These are phyloP conservation scores for Helminthosporium solani DNA, from an alignment of 2,329 filamentous ascomycete genomes.

Conservation along the genomic window DNA sequence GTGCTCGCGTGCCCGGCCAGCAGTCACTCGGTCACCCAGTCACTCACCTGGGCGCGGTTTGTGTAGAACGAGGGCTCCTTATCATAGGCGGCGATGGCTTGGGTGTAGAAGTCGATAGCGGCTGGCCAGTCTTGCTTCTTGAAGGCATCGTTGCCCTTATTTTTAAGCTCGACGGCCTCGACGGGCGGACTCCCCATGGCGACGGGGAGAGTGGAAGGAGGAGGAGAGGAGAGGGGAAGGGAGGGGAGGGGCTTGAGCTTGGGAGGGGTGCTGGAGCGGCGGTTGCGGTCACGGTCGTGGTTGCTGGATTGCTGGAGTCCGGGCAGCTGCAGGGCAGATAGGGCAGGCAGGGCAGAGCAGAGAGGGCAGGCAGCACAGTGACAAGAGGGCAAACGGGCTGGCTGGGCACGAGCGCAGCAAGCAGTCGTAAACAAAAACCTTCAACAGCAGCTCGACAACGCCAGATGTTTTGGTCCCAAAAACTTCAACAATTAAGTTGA, in stretches of 20 bases:
- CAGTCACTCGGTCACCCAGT: background rate
- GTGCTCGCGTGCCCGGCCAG: conserved; percentile 21
- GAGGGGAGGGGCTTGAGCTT: too few relatives aligned
- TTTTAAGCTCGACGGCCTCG: conserved; percentile 81
- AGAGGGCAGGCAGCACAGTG: background rate
- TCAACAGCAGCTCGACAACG: background rate
- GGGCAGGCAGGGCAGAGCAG: conserved; percentile 4
- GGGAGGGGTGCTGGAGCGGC: conserved; percentile 15
- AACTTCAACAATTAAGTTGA: background rate
- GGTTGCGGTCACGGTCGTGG: background rate
- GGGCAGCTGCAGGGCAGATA: conserved; percentile 5
- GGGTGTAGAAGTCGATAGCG: conserved; percentile 79
- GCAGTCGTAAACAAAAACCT: background rate
- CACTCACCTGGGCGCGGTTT: conserved; percentile 85
- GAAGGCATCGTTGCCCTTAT: conserved; percentile 93
- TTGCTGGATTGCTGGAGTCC: too few relatives aligned
- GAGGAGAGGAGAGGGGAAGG: too few relatives aligned
- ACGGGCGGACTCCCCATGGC: conserved; percentile 52
- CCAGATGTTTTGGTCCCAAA: too few relatives aligned
- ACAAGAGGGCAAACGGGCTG: background rate
- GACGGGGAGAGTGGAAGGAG: background rate
- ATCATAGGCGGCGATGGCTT: conserved; percentile 82
- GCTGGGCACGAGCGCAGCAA: background rate
- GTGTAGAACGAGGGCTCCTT: conserved; percentile 87
- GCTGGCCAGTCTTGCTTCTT: conserved; percentile 79